These are phyloP conservation scores for Paraphaeosphaeria sporulosa DNA, from an alignment of 2,329 filamentous ascomycete species.

Conservation along the genomic window DNA sequence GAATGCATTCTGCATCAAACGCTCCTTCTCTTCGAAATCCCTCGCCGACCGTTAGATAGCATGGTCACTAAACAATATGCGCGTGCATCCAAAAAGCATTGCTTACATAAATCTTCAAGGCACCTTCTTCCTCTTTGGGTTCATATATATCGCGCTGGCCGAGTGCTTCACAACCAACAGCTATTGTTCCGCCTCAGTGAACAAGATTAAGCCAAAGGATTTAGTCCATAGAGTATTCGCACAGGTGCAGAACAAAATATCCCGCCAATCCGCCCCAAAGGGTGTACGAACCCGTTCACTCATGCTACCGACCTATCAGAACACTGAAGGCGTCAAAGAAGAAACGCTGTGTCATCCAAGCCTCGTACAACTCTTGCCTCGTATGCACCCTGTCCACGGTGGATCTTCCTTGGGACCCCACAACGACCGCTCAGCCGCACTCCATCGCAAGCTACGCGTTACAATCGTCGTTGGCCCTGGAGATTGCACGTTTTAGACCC, in stretches of 20 bases:
- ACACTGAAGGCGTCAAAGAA: background rate
- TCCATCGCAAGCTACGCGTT: background rate
- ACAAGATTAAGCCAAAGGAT: background rate
- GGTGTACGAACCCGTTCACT: background rate
- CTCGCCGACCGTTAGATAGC: background rate
- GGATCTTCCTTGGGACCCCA: background rate
- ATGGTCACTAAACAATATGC: background rate
- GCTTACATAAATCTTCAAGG: background rate
- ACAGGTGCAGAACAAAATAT: background rate
- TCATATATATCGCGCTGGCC: background rate
- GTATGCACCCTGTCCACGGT: background rate
- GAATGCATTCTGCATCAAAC: background rate
- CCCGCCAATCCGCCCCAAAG: background rate
- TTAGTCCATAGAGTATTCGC: no score
- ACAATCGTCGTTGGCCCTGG: background rate
- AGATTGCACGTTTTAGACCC: background rate
- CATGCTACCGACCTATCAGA: background rate
- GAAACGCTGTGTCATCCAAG: background rate
- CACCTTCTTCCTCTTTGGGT: background rate
- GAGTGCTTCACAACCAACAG: background rate
- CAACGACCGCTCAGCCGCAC: background rate
- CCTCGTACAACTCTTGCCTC: background rate
- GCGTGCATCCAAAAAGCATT: background rate
- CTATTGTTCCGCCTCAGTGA: background rate
- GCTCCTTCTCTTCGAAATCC: background rate